Conservation (phyloP, 768 basidiomycete species). For the Boletus reticuloceps region DNA sequence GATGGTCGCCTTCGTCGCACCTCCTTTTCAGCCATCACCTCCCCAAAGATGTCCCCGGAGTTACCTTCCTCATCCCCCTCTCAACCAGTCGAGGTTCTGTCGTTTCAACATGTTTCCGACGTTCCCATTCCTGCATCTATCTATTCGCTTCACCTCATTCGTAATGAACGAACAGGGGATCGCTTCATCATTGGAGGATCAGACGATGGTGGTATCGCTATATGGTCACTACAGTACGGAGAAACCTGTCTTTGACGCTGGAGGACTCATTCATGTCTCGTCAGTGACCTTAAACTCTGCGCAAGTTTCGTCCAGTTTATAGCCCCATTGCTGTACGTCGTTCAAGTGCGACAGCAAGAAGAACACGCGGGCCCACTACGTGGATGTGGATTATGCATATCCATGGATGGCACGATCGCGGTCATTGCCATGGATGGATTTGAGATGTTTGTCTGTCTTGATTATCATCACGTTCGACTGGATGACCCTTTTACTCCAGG, state of each 20-base stretch:
- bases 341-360: slow-evolving; percentile 48
- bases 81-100: not conserved
- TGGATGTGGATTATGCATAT: slow-evolving; percentile 69
- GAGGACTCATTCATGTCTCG: not conserved
- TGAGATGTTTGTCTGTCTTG: slow-evolving; percentile 63
- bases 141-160: slow-evolving; percentile 48
- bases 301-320: slow-evolving; percentile 76
- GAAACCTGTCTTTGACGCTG: not conserved
- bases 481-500: slow-evolving; percentile 37
- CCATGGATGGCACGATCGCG: slow-evolving; percentile 79
- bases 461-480: not conserved
- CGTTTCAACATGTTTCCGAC: slow-evolving; percentile 42
- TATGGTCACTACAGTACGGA: slow-evolving; percentile 68
- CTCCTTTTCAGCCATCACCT: slow-evolving; percentile 39
- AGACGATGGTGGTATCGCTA: slow-evolving; percentile 73
- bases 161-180: slow-evolving; percentile 59
- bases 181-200: slow-evolving; percentile 68
- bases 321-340: slow-evolving; percentile 56
- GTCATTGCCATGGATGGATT: slow-evolving; percentile 73
- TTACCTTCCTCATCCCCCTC: slow-evolving; percentile 1
- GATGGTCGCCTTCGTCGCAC: slow-evolving; percentile 52
- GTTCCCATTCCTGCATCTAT: slow-evolving; percentile 45
- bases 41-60: not conserved
- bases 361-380: slow-evolving; percentile 54
- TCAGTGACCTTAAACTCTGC: slow-evolving; percentile 60